A percentile compares a stretch with the other conserved stretches of the same genome.
Conservation (phyloP, 2,329 filamentous ascomycete genomes). For the Fusarium staphyleae region DNA sequence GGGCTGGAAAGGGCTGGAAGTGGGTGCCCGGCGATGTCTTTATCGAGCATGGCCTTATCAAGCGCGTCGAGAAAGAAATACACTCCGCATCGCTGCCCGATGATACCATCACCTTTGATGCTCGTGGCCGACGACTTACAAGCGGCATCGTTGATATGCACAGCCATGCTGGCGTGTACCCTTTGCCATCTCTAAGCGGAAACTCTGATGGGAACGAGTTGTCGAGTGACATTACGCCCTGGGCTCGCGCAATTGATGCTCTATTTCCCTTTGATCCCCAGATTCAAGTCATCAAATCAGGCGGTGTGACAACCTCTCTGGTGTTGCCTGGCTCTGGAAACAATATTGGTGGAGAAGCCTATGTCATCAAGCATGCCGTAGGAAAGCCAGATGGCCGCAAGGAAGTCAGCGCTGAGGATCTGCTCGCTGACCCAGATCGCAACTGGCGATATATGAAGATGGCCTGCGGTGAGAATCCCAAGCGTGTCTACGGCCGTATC, state of each 20-base stretch:
- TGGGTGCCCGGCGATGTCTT: constrained; percentile 69
- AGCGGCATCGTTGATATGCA: constrained; percentile 77
- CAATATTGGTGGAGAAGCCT: constrained; percentile 76
- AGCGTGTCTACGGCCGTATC: constrained; percentile 63
- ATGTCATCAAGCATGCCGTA: constrained; percentile 71
- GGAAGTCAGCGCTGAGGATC: constrained; percentile 68
- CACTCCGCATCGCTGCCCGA: constrained; percentile 51
- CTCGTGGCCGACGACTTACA: constrained; percentile 67
- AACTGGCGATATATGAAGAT: constrained; percentile 78
- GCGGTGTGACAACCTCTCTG: constrained; percentile 74
- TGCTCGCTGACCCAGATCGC: constrained; percentile 70
- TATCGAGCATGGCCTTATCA: constrained; percentile 67
- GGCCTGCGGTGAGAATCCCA: constrained; percentile 76
- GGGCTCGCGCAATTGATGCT: constrained; percentile 70
- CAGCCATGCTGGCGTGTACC: constrained; percentile 67
- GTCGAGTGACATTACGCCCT: constrained; percentile 70
- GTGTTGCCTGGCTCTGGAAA: constrained; percentile 74
- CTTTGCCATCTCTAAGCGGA: constrained; percentile 62
- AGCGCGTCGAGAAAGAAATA: constrained; percentile 57
- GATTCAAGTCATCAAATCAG: constrained; percentile 73
- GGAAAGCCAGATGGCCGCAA: constrained; percentile 64
- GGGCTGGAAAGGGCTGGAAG: constrained; percentile 63
- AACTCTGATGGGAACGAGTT: constrained; percentile 70
- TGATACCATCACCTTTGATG: constrained; percentile 62
- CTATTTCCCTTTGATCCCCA: constrained; percentile 70